Evolutionary conservation across 441 rosid species (phyloP).

Genomic region (Cnidoscolus chayamansa): DNA sequence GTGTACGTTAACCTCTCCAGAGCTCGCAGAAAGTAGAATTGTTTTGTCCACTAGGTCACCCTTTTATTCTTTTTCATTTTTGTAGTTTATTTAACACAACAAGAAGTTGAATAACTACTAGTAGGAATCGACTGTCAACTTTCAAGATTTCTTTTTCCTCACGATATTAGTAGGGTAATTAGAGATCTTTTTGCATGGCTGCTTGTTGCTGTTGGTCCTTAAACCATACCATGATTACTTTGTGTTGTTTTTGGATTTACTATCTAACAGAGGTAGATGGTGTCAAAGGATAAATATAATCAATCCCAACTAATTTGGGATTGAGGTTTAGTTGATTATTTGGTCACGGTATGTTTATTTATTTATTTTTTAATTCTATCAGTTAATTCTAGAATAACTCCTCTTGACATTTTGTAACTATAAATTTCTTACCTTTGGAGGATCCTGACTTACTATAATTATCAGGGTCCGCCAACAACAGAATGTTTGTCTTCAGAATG

Average conservation of each 20-base stretch:
- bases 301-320: too few relatives aligned
- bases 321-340: not conserved
- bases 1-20: too few relatives aligned
- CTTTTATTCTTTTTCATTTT: not conserved
- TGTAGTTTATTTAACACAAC: not conserved
- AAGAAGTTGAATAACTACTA: not conserved
- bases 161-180: not conserved
- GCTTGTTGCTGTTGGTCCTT: not conserved
- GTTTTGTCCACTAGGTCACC: too few relatives aligned
- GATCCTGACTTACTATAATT: constrained; percentile 20
- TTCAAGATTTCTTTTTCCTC: not conserved
- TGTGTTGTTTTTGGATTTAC: not conserved
- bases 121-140: not conserved
- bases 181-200: not conserved
- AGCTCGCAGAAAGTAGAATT: too few relatives aligned
- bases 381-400: not conserved
- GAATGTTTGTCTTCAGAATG: constrained; percentile 41
- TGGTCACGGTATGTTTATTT: not conserved
- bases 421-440: not conserved
- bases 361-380: not conserved
- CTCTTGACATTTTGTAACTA: not conserved
- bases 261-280: too few relatives aligned
- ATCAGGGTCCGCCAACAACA: constrained; percentile 36
- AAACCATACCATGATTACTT: not conserved
- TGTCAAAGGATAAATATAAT: too few relatives aligned